phyloP scores from a whole-genome alignment of 306 rosid genomes.

The Potentilla sterilis region DNA sequence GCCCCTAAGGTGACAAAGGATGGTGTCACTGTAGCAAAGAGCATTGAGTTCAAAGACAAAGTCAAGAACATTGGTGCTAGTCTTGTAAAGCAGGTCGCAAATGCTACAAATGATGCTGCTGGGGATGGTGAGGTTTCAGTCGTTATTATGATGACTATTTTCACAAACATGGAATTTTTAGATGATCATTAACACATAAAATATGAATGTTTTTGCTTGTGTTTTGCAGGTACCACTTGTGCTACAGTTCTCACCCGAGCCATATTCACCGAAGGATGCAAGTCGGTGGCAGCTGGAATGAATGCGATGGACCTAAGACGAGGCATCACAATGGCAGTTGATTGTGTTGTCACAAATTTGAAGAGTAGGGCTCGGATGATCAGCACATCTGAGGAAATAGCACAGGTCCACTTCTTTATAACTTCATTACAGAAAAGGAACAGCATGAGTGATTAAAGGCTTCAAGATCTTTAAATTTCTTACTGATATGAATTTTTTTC shows the following conservation, averaged over 20 bases:
- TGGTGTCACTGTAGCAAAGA: constrained; percentile 58
- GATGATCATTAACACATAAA: background rate
- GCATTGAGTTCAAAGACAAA: constrained; percentile 49
- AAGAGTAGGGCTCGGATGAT: constrained; percentile 55
- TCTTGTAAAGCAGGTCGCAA: constrained; percentile 59
- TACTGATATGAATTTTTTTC: constrained; percentile 5
- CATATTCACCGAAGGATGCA: constrained; percentile 57
- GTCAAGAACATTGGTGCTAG: constrained; percentile 53
- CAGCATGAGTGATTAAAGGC: background rate
- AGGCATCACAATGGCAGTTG: constrained; percentile 55
- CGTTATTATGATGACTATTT: background rate
- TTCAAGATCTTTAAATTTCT: background rate
- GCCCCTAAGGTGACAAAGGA: constrained; percentile 58
- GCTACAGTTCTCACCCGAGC: constrained; percentile 57
- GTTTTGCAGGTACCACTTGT: constrained; percentile 56
- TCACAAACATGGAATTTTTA: background rate
- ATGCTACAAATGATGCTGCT: constrained; percentile 55
- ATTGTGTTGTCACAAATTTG: constrained; percentile 50
- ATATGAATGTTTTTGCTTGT: background rate
- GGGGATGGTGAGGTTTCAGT: constrained; percentile 44
- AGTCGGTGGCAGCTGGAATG: constrained; percentile 58
- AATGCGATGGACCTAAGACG: constrained; percentile 58
- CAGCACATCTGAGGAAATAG: constrained; percentile 58
- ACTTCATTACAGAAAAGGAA: background rate
- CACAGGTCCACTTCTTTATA: constrained; percentile 31